These are phyloP conservation scores for Phalaenopsis equestris DNA, from an alignment of 106 monocot genomes.

Conservation along the genomic window DNA sequence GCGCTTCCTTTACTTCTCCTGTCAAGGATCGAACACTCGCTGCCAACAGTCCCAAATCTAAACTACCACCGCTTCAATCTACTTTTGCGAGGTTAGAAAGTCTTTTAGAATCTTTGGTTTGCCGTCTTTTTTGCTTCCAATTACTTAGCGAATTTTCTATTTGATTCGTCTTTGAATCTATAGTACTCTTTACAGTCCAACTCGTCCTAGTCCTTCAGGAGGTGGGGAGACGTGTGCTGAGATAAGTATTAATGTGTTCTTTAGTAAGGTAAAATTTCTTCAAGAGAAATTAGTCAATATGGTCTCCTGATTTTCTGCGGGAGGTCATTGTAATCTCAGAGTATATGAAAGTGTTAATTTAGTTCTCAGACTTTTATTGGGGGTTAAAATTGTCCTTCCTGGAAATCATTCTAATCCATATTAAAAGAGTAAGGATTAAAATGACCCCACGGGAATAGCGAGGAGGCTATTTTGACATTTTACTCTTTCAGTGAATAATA, in stretches of 20 bases:
- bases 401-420: no score
- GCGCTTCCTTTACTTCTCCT: conserved; percentile 75
- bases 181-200: conserved; percentile 50
- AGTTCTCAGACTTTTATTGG: no score
- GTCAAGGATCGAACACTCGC: conserved; percentile 50
- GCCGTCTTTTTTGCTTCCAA: not conserved
- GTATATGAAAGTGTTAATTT: no score
- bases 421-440: no score
- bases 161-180: not conserved
- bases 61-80: conserved; percentile 82
- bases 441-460: no score
- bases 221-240: conserved; percentile 90
- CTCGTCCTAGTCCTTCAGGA: conserved; percentile 68
- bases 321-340: no score
- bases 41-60: conserved; percentile 48
- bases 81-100: conserved; percentile 73
- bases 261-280: conserved; percentile 54
- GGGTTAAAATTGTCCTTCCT: no score
- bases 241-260: conserved; percentile 78
- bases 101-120: not conserved
- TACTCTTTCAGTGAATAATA: no score
- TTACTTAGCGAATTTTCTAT: not conserved
- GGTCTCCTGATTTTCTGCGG: no score
- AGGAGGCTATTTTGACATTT: no score
- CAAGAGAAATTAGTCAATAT: no score